Conservation (phyloP, 2,329 filamentous ascomycete genomes). For the Hymenoscyphus scutula region DNA sequence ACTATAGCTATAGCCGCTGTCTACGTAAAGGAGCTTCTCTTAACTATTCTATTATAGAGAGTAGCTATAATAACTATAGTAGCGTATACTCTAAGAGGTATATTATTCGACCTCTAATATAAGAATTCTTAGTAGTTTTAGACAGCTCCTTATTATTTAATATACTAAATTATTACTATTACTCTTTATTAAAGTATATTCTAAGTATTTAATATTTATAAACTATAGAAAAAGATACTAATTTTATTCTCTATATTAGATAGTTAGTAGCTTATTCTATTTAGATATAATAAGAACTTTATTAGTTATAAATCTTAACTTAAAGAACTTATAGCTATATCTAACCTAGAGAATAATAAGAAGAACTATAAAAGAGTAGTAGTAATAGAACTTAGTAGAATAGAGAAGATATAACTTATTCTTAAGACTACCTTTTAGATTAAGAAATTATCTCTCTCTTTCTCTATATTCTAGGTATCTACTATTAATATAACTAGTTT, state of each 20-base stretch:
- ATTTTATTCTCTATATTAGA: background rate
- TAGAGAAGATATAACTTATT: constrained; percentile 6
- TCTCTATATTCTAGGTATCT: constrained; percentile 6
- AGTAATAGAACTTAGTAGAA: constrained; percentile 5
- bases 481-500: background rate
- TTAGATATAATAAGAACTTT: constrained; percentile 7
- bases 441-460: background rate
- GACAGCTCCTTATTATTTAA: background rate
- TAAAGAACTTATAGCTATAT: background rate
- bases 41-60: background rate
- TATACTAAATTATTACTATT: background rate
- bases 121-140: background rate
- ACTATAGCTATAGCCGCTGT: constrained; percentile 15
- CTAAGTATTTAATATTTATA: background rate
- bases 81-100: background rate
- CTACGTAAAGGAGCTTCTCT: constrained; percentile 16
- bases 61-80: background rate
- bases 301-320: background rate
- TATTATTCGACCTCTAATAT: background rate
- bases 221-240: background rate
- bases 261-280: constrained; percentile 31
- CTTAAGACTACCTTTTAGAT: constrained; percentile 1
- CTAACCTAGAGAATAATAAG: background rate
- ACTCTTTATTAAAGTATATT: background rate
- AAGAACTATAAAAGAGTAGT: constrained; percentile 4